A percentile compares a stretch with the other conserved stretches of the same genome.
Conservation (phyloP, 2,329 filamentous ascomycete genomes). For the Phaeomoniella chlamydospora region DNA sequence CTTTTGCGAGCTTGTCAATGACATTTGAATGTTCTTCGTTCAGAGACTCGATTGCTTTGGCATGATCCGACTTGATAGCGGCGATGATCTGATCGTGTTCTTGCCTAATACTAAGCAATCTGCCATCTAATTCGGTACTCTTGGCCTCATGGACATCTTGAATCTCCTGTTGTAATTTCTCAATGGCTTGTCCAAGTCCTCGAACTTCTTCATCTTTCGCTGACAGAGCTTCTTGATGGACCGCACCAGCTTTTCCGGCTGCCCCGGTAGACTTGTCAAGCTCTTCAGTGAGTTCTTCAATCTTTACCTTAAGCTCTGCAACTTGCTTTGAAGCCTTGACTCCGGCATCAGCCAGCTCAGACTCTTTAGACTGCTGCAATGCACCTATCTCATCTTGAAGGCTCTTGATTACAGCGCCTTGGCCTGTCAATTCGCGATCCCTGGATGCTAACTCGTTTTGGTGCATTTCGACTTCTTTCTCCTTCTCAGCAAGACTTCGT, state of each 20-base stretch:
- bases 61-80: slow-evolving; percentile 16
- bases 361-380: slow-evolving; percentile 17
- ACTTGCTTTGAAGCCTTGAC: slow-evolving; percentile 16
- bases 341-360: slow-evolving; percentile 19
- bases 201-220: slow-evolving; percentile 21
- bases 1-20: slow-evolving; percentile 7
- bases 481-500: slow-evolving; percentile 4
- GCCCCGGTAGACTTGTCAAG: slow-evolving; percentile 17
- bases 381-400: slow-evolving; percentile 19
- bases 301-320: slow-evolving; percentile 18
- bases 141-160: slow-evolving; percentile 13
- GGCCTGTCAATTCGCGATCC: slow-evolving; percentile 19
- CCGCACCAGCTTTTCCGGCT: slow-evolving; percentile 11
- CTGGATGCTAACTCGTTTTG: slow-evolving; percentile 13
- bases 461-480: slow-evolving; percentile 7
- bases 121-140: slow-evolving; percentile 10
- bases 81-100: slow-evolving; percentile 16
- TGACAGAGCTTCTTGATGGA: slow-evolving; percentile 14
- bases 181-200: slow-evolving; percentile 17
- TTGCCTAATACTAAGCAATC: slow-evolving; percentile 15
- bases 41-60: slow-evolving; percentile 19
- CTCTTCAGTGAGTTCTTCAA: slow-evolving; percentile 19
- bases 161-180: slow-evolving; percentile 19
- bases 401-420: slow-evolving; percentile 21
- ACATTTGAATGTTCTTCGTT: slow-evolving; percentile 9